phyloP scores from a whole-genome alignment of 305 asterid genomes.

The Solanum hybrid region DNA sequence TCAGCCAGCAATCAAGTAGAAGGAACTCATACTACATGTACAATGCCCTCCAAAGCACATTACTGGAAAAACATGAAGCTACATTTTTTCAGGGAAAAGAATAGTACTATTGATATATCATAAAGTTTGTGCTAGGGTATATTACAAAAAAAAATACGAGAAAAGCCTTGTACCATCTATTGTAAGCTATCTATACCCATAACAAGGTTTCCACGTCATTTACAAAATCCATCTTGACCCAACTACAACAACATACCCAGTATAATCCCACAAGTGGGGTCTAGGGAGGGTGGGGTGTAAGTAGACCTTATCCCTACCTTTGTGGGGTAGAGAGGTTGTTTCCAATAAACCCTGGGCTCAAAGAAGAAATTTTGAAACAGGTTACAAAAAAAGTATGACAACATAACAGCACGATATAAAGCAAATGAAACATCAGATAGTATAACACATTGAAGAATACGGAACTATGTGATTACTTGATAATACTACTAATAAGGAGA shows the following conservation, averaged over 20 bases:
- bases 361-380: background rate
- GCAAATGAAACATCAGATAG: background rate
- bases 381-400: background rate
- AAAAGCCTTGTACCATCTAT: background rate
- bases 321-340: background rate
- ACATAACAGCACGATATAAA: background rate
- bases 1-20: background rate
- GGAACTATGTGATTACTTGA: background rate
- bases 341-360: background rate
- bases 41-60: background rate
- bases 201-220: background rate
- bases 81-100: background rate
- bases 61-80: background rate
- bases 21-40: background rate
- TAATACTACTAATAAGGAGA: background rate
- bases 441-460: background rate
- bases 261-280: background rate
- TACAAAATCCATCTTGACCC: background rate
- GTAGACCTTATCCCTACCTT: background rate
- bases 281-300: background rate
- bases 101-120: background rate
- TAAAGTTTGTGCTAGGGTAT: background rate
- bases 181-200: background rate
- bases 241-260: background rate
- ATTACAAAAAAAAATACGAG: background rate